Evolutionary conservation across 441 rosid genomes (phyloP), one percentile per base, ranked within the genome.

Genomic region (Iberis amara): DNA sequence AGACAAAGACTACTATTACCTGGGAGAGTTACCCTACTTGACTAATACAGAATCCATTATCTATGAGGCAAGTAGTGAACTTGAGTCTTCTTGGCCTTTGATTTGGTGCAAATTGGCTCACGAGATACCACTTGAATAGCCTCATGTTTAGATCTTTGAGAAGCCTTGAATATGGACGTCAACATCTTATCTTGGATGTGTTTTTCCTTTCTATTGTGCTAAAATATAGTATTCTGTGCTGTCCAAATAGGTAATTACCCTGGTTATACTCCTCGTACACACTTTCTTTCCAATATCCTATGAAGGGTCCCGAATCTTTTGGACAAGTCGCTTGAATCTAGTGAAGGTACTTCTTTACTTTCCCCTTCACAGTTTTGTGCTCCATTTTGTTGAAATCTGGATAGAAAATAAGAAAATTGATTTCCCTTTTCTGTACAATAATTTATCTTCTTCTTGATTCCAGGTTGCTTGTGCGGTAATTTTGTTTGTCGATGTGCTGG

Each of bases 21-120:
- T 92, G 6, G 99, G 99, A 4, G 82, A 89, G 75, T 72, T 92
- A 79, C 97, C 97, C 0, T 92, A 84, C 79, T 76, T 92, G 69
- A 86, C 85, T 21, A 41, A 68, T 43, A 27, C 71, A 40, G 92
- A 76, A 76, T 73, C 97, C 64, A 72, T 89, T 62, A 62, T 80
- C 11, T 86, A 33, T 62, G 97, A 89, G 99, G 99, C 74, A 70
- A 55, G 56, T 58, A 3, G 21, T 18, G 21, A 18, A 18, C 21
- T 18, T 18, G 21, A 18, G 21, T 18, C 21, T 18, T 18, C 21
- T 18, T 18, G 21, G 3, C 21, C 21, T 18, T 18, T 18, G 21
- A 18, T 18, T 18, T 18, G 3, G 21, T 18, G 21, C 21, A 18
- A 18, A 18, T 18, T 18, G 21, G 21, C 21, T 18, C 21, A 18